Conservation (phyloP, 345 rosid species). For the Eucalyptus cloeziana region DNA sequence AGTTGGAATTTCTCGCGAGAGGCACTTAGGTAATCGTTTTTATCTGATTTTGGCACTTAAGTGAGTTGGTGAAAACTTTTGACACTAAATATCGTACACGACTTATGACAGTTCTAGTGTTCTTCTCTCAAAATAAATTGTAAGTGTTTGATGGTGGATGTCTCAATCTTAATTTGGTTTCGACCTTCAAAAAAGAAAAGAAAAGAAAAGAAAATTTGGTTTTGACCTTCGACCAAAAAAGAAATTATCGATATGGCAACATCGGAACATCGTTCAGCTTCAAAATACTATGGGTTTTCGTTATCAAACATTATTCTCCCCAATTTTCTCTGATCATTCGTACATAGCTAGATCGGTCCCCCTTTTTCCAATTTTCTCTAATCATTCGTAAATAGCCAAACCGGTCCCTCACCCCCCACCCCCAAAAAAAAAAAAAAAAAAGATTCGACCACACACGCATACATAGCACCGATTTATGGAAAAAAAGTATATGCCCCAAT, state of each 20-base stretch:
- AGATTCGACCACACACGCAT: neutral
- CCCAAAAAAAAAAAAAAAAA: accelerated
- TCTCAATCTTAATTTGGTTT: neutral
- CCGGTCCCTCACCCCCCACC: no score
- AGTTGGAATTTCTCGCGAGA: accelerated
- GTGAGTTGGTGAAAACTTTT: no score
- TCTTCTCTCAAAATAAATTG: neutral
- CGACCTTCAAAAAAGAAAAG: neutral
- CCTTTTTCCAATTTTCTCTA: no score
- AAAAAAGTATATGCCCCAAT: neutral
- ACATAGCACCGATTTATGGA: neutral
- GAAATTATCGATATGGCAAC: neutral
- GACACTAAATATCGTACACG: accelerated
- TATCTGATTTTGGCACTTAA: no score
- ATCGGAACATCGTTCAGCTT: neutral
- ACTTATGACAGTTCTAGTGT: no score
- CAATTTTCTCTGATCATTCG: neutral
- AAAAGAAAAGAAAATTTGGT: no score
- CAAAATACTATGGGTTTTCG: neutral
- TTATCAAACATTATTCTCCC: neutral
- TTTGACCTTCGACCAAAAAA: no score
- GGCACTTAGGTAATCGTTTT: no score
- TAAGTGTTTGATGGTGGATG: neutral
- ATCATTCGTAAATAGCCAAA: no score
- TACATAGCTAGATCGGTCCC: neutral